phyloP scores from a whole-genome alignment of 345 rosid genomes.

The Ailanthus altissimus region DNA sequence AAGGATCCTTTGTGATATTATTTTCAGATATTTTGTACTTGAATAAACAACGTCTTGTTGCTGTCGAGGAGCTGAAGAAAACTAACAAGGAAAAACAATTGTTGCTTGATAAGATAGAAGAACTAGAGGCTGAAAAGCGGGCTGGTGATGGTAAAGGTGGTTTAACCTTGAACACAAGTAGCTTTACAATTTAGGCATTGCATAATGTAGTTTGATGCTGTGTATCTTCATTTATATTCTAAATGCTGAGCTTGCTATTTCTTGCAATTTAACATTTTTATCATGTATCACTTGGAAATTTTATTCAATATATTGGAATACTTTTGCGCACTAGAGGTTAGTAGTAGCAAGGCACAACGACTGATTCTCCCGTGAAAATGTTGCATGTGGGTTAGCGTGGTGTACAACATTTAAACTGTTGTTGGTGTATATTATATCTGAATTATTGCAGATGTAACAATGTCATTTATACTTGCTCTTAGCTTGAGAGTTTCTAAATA shows the following conservation, averaged over 20 bases:
- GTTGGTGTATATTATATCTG: background rate
- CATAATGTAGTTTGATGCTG: background rate
- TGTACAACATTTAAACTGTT: background rate
- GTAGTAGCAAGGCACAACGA: background rate
- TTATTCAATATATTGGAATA: background rate
- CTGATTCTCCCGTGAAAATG: background rate
- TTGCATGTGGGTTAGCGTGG: background rate
- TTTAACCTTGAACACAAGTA: background rate
- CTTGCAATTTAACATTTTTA: background rate
- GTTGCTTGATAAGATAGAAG: slow-evolving; percentile 52
- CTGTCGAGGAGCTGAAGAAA: slow-evolving; percentile 59
- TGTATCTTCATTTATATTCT: background rate
- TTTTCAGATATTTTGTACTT: slow-evolving; percentile 61
- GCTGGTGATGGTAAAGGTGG: slow-evolving; percentile 42
- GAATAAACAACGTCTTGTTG: slow-evolving; percentile 65
- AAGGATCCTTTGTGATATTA: background rate
- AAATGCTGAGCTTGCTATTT: background rate
- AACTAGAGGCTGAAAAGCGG: slow-evolving; percentile 45
- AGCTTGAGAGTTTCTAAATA: background rate
- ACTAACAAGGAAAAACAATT: slow-evolving; percentile 51
- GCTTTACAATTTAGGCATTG: slow-evolving; percentile 17
- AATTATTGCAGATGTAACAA: background rate
- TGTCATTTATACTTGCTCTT: background rate
- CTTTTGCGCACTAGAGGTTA: slow-evolving; percentile 5
- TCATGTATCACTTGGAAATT: background rate